A percentile compares a stretch with the other conserved stretches of the same genome.
phyloP scores from a whole-genome alignment of 257 asterid species.

The Solanum rostratum region DNA sequence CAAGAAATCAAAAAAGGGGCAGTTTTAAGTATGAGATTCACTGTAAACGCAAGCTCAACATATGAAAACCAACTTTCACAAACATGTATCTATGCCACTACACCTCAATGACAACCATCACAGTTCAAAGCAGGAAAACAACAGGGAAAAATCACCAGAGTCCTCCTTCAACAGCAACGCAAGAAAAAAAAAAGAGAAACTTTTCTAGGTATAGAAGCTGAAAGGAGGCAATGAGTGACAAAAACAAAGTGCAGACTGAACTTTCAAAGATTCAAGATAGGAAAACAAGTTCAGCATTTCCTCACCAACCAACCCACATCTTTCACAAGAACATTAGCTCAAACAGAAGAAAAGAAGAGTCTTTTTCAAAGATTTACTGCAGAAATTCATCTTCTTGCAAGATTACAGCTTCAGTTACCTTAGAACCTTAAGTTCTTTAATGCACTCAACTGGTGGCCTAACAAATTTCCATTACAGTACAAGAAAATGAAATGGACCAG shows the following conservation, averaged over 20 bases:
- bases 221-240: background rate
- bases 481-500: background rate
- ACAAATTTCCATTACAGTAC: background rate
- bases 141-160: background rate
- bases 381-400: background rate
- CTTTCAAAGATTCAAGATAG: background rate
- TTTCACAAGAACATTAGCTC: background rate
- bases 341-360: background rate
- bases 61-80: background rate
- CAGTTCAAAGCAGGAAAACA: background rate
- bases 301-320: background rate
- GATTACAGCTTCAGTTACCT: background rate
- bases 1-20: background rate
- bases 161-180: background rate
- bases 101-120: background rate
- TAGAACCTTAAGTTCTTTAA: background rate
- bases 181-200: background rate
- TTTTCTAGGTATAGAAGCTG: background rate
- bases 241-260: background rate
- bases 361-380: background rate
- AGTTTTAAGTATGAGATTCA: background rate
- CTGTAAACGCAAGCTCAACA: background rate
- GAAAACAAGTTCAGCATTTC: background rate
- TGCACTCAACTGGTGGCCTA: background rate
- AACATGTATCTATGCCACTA: background rate